These are phyloP conservation scores for Diaporthe ampelina DNA, from an alignment of 2,329 filamentous ascomycete genomes.

Conservation along the genomic window DNA sequence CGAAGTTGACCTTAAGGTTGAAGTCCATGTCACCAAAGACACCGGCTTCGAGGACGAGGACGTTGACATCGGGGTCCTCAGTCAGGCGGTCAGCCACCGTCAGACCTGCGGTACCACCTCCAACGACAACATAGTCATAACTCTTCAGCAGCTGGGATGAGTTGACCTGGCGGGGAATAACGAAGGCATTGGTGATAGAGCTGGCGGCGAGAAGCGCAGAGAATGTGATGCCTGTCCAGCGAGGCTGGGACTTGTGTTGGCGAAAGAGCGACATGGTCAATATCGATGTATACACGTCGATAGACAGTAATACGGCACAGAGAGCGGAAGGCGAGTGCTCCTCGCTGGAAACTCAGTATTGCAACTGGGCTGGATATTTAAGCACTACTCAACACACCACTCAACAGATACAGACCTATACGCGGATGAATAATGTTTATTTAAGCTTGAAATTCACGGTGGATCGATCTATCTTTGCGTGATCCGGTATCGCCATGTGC, in stretches of 20 bases:
- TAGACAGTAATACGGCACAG: conserved; percentile 2
- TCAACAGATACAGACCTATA: neutral
- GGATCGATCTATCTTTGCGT: neutral
- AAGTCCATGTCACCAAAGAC: conserved; percentile 34
- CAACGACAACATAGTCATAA: conserved; percentile 45
- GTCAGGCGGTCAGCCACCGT: conserved; percentile 45
- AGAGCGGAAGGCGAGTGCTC: neutral
- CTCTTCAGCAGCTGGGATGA: conserved; percentile 16
- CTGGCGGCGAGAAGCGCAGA: conserved; percentile 27
- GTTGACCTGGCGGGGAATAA: conserved; percentile 25
- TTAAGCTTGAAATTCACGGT: neutral
- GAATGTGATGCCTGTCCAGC: conserved; percentile 25
- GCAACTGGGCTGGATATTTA: neutral
- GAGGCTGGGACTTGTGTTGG: conserved; percentile 20
- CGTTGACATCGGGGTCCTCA: conserved; percentile 42
- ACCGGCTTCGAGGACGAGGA: conserved; percentile 46
- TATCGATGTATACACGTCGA: conserved; percentile 6
- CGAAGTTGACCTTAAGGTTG: neutral
- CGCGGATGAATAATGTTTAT: conserved; percentile 3
- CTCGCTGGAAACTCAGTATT: neutral
- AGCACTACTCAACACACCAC: neutral
- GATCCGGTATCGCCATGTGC: conserved; percentile 21
- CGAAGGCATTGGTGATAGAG: conserved; percentile 29
- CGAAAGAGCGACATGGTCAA: conserved; percentile 20
- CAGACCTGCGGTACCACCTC: conserved; percentile 45